phyloP scores from a whole-genome alignment of 2,329 filamentous ascomycete genomes.

The Epichloe sylvatica region DNA sequence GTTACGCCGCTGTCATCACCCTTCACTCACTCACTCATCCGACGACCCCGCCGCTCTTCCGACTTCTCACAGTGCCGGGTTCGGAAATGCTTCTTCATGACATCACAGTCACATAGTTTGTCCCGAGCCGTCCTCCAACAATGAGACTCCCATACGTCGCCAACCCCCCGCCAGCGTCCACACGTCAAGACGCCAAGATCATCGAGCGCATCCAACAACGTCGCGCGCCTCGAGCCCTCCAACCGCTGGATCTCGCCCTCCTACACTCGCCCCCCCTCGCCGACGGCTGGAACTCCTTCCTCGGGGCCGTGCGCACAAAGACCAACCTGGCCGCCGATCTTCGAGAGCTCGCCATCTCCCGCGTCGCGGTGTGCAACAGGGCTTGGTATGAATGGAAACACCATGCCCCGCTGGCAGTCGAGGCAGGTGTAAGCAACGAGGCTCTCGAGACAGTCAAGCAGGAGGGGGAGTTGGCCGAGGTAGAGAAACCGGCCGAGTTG shows the following conservation, averaged over 20 bases:
- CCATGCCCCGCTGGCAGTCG: conserved; percentile 54
- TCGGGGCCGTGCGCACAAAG: conserved; percentile 46
- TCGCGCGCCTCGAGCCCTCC: conserved; percentile 54
- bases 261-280: conserved; percentile 67
- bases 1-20: background rate
- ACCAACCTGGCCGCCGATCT: conserved; percentile 38
- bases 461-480: conserved; percentile 11
- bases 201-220: conserved; percentile 50
- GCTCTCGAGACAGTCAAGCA: conserved; percentile 32
- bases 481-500: conserved; percentile 25
- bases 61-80: background rate
- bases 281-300: conserved; percentile 60
- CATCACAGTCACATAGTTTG: too few species aligned
- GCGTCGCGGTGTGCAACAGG: conserved; percentile 65
- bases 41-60: background rate
- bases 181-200: conserved; percentile 38
- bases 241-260: conserved; percentile 61
- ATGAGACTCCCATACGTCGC: conserved; percentile 58
- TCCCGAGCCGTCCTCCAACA: conserved; percentile 3
- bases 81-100: background rate
- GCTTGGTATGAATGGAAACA: conserved; percentile 80
- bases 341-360: conserved; percentile 66
- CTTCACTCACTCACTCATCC: background rate
- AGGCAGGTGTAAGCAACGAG: conserved; percentile 40
- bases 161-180: conserved; percentile 34